Percentiles rank a stretch among this genome's conserved stretches.
phyloP scores from a whole-genome alignment of 2,329 filamentous ascomycete genomes.

The Teratosphaeria pseudoeucalypti region DNA sequence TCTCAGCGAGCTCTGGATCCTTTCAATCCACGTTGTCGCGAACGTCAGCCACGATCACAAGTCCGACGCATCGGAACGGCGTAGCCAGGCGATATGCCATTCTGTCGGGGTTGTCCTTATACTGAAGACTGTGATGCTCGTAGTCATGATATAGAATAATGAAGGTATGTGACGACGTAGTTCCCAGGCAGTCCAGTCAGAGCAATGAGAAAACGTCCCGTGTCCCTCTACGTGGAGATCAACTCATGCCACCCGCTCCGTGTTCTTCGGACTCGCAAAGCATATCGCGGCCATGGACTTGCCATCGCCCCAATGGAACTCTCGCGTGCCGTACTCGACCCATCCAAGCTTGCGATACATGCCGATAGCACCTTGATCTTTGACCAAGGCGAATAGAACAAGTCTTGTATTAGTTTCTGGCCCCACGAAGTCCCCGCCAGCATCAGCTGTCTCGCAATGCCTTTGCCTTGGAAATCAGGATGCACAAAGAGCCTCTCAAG shows the following conservation, averaged over 20 bases:
- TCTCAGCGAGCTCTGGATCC: background rate
- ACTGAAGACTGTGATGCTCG: too few relatives aligned
- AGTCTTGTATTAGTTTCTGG: conserved; percentile 3
- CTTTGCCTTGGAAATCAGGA: conserved; percentile 9
- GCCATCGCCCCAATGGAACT: background rate
- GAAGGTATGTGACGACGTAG: too few relatives aligned
- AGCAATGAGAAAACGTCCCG: background rate
- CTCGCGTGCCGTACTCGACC: conserved; percentile 9
- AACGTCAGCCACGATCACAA: background rate
- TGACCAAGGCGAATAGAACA: conserved; percentile 16
- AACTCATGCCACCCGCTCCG: background rate
- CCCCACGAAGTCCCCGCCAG: conserved; percentile 7
- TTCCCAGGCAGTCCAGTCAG: too few relatives aligned
- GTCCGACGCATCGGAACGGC: background rate
- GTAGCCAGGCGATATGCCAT: too few relatives aligned
- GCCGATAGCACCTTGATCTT: conserved; percentile 14
- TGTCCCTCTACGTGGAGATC: background rate
- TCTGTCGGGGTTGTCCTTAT: too few relatives aligned
- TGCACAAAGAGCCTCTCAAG: conserved; percentile 19
- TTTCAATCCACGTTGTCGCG: background rate
- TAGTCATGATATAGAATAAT: too few relatives aligned
- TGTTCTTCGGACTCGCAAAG: background rate
- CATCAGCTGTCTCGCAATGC: conserved; percentile 12
- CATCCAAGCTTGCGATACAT: conserved; percentile 17
- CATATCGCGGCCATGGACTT: background rate